A percentile compares a stretch with the other conserved stretches of the same genome.
Evolutionary conservation across 257 asterid genomes (phyloP).

Genomic region (Eustoma russellianum): DNA sequence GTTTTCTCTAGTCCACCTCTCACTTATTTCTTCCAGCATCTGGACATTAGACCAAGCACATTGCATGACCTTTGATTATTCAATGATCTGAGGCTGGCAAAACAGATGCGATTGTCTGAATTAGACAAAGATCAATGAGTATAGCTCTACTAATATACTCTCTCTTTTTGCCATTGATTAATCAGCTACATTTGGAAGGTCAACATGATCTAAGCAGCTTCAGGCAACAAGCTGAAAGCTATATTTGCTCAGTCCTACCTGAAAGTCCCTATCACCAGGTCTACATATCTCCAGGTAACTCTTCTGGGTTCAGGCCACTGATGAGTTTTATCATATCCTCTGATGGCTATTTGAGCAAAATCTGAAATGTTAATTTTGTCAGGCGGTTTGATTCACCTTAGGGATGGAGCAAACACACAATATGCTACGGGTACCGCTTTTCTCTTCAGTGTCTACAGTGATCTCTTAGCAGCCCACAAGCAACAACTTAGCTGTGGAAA

Average conservation of each 20-base stretch:
- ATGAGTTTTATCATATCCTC: not conserved
- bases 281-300: constrained; percentile 52
- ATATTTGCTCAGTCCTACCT: constrained; percentile 50
- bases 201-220: constrained; percentile 31
- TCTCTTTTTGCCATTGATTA: not conserved
- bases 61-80: too few species aligned
- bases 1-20: too few species aligned
- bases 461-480: constrained; percentile 31
- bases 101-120: too few species aligned
- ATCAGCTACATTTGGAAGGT: constrained; percentile 50
- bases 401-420: constrained; percentile 87
- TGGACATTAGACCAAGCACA: too few species aligned
- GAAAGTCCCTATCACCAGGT: constrained; percentile 62
- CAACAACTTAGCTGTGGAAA: constrained; percentile 40
- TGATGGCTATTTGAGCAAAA: not conserved
- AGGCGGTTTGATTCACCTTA: constrained; percentile 60
- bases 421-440: constrained; percentile 64
- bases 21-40: too few species aligned
- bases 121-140: too few species aligned
- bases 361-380: not conserved
- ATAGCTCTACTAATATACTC: not conserved
- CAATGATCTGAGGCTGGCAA: too few species aligned
- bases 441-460: constrained; percentile 51
- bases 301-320: not conserved
- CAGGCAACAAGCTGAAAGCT: constrained; percentile 65